These are phyloP conservation scores for Arctium lappa DNA, from an alignment of 129 eudicot species.

Conservation along the genomic window DNA sequence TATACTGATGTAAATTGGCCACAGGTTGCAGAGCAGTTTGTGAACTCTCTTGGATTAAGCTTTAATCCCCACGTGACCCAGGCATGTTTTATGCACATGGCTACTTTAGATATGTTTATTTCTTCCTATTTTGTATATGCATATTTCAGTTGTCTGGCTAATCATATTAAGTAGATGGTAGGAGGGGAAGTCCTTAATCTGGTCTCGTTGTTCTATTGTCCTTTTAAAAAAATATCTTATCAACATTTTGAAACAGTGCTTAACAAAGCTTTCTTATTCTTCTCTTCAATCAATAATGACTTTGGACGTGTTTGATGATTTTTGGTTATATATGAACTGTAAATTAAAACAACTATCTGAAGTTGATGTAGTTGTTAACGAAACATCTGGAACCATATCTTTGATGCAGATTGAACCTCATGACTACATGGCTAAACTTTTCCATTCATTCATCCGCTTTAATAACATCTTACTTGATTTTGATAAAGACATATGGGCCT, in stretches of 20 bases:
- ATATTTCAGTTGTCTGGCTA: background rate
- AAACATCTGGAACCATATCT: background rate
- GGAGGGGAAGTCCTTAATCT: background rate
- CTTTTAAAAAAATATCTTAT: background rate
- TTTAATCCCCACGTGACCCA: slow-evolving; percentile 87
- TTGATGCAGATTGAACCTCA: slow-evolving; percentile 88
- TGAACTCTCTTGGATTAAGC: slow-evolving; percentile 80
- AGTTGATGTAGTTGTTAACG: slow-evolving; percentile 1
- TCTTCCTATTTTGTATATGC: background rate
- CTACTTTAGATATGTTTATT: background rate
- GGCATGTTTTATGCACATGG: slow-evolving; percentile 33
- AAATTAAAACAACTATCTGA: background rate
- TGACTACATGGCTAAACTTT: slow-evolving; percentile 95
- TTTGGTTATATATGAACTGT: background rate
- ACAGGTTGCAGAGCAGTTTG: slow-evolving; percentile 72
- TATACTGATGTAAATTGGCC: slow-evolving; percentile 88
- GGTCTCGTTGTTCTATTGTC: background rate
- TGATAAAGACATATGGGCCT: slow-evolving; percentile 91
- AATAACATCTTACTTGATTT: slow-evolving; percentile 87
- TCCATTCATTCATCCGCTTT: slow-evolving; percentile 69
- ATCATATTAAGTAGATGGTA: background rate
- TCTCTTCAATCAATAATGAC: background rate
- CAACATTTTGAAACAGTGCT: background rate
- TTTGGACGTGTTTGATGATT: background rate
- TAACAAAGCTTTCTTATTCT: background rate